Evolutionary conservation across 2,329 filamentous ascomycete genomes (phyloP), one percentile per base, ranked within the genome.

Genomic region (Claviceps purpurea): DNA sequence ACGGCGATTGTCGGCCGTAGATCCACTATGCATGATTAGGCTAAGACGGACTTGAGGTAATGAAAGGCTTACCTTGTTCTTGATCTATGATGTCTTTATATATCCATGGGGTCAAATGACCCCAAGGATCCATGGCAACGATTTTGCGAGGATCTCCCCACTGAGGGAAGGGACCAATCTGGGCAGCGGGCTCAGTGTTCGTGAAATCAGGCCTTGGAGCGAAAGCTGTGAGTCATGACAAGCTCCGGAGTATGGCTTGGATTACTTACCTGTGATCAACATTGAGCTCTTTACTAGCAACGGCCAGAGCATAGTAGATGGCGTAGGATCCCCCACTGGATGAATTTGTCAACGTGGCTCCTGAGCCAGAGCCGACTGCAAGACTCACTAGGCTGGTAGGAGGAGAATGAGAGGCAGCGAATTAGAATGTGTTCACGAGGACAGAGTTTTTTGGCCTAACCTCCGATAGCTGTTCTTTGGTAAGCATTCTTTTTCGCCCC

Each of bases 91-190:
- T 76, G 56, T 91, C 82, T 57, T 85, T 86, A 72, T 85, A 95
- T 2, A 94, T 70, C 84, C 85, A 90, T 8, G 88, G 87, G 8
- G 85, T 79, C 55, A 95, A 73, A 70, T 97, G 93, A 6, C 93
- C 91, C 66, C 85, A 87, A 0, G 91, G 91, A 64, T 97, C 93
- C 89, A 98, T 95, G 18, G 91, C 88, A 14, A 97, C 91, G 56
- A 98, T 97, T 74, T 96, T 97, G 68, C 88, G 89, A 62, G 79
- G 80, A 64, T 95, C 87, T 26, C 78, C 79, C 91, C 91, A 98
- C 69, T 93, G 82, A 7, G 87, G 83, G 61, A 95, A 95, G 7
- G 88, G 89, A 0, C 89, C 89, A 63, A 97, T 88, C 50, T 84
- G 80, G 22, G 82, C 87, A n/a, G 90, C 89, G 13, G 93, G 93